Conservation (phyloP, 2,329 filamentous ascomycete species). For the Diaporthe amygdali region DNA sequence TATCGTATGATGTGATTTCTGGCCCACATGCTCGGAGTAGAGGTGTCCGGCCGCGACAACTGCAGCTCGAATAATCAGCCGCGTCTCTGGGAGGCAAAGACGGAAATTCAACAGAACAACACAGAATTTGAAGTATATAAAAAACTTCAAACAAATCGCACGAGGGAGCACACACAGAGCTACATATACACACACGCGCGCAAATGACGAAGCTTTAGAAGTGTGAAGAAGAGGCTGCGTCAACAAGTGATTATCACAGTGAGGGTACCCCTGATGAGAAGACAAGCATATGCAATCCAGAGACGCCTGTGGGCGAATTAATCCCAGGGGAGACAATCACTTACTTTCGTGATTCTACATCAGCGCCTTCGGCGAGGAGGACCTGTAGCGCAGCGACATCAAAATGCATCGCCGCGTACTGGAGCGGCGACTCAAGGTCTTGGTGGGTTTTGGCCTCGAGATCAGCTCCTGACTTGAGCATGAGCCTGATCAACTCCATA, state of each 20-base stretch:
- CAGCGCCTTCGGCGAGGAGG: conserved; percentile 6
- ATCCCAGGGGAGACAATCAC: neutral
- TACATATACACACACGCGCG: no score
- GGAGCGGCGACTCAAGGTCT: neutral
- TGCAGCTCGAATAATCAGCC: neutral
- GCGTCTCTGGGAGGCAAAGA: neutral
- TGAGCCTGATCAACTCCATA: neutral
- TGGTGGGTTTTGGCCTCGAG: neutral
- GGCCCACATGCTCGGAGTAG: neutral
- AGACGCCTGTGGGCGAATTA: neutral
- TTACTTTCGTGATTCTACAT: conserved; percentile 11
- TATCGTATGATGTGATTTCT: neutral
- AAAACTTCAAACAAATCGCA: neutral
- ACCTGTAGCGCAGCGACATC: neutral
- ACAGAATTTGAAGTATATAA: neutral
- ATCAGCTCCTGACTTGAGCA: conserved; percentile 1
- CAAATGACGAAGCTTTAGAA: neutral
- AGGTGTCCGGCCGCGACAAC: neutral
- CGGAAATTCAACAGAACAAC: neutral
- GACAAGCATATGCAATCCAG: neutral
- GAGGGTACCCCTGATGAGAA: neutral
- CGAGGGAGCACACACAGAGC: no score
- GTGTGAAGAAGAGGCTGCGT: neutral
- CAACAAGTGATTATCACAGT: neutral
- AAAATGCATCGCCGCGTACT: neutral